A percentile compares a stretch with the other conserved stretches of the same genome.
These are phyloP conservation scores for Chaetomium fimeti DNA, from an alignment of 495 filamentous ascomycete species.

Conservation along the genomic window DNA sequence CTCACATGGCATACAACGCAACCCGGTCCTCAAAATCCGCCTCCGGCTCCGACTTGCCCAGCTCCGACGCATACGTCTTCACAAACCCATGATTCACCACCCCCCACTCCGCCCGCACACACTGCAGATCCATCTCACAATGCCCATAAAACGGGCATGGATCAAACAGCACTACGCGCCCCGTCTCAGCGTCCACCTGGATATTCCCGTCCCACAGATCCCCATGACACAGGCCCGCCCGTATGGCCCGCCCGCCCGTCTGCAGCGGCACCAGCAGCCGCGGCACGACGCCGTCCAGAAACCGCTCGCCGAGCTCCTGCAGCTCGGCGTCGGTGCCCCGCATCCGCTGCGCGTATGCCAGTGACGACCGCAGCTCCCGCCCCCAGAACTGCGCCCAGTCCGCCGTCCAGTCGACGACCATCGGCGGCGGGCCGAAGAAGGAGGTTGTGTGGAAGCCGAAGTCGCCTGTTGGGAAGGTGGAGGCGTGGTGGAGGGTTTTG, in stretches of 20 bases:
- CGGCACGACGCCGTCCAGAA: constrained; percentile 40
- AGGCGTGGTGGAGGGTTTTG: too few relatives aligned
- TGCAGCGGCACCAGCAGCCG: constrained; percentile 41
- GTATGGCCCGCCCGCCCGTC: constrained; percentile 42
- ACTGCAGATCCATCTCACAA: constrained; percentile 38
- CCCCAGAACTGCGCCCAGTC: constrained; percentile 48
- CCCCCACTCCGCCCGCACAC: constrained; percentile 8
- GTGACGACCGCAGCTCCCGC: constrained; percentile 18
- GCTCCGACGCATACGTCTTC: background rate
- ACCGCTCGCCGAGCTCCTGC: constrained; percentile 5
- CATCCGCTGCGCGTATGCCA: constrained; percentile 12
- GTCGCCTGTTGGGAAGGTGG: too few relatives aligned
- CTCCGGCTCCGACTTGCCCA: too few relatives aligned
- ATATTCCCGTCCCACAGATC: constrained; percentile 50
- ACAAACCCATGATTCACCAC: too few relatives aligned
- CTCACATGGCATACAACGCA: too few relatives aligned
- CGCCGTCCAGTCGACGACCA: constrained; percentile 45
- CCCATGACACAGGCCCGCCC: constrained; percentile 46
- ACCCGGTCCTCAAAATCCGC: too few relatives aligned
- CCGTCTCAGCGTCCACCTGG: constrained; percentile 36
- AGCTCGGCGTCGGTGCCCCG: constrained; percentile 19
- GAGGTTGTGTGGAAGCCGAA: too few relatives aligned
- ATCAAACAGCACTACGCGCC: constrained; percentile 46
- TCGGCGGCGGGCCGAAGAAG: constrained; percentile 43
- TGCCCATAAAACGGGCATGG: too few relatives aligned